Percentiles rank a stretch among this genome's conserved stretches.
These are phyloP conservation scores for Rutstroemia sp. DNA, from an alignment of 2,329 filamentous ascomycete genomes.

Conservation along the genomic window DNA sequence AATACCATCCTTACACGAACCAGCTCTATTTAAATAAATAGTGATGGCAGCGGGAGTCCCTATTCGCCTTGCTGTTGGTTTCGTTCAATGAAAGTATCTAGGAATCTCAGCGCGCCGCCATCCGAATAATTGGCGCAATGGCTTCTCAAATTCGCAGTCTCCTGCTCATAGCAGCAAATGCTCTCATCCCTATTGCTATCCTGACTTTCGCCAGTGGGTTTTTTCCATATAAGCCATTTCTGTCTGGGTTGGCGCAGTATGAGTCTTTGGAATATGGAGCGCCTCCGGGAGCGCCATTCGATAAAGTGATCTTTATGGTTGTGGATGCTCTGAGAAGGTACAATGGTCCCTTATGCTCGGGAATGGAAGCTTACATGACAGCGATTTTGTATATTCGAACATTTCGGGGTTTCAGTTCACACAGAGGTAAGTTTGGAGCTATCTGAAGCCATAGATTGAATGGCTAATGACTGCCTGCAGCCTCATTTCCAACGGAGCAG, in stretches of 20 bases:
- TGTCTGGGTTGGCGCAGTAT: slow-evolving; percentile 74
- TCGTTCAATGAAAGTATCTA: not conserved
- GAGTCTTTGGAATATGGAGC: slow-evolving; percentile 46
- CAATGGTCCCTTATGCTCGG: slow-evolving; percentile 8
- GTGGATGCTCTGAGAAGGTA: slow-evolving; percentile 90
- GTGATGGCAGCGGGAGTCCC: not conserved
- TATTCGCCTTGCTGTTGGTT: not conserved
- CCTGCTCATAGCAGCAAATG: slow-evolving; percentile 59
- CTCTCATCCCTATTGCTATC: slow-evolving; percentile 69
- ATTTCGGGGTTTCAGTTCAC: slow-evolving; percentile 80
- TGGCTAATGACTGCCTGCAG: slow-evolving; percentile 12
- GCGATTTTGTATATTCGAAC: slow-evolving; percentile 86
- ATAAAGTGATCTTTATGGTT: slow-evolving; percentile 94
- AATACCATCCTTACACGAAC: too few relatives aligned
- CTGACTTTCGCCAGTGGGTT: slow-evolving; percentile 80
- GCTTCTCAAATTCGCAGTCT: slow-evolving; percentile 16
- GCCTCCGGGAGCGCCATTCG: slow-evolving; percentile 64
- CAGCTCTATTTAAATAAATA: not conserved
- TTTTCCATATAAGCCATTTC: slow-evolving; percentile 94
- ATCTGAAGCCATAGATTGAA: not conserved
- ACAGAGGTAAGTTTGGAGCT: slow-evolving; percentile 56
- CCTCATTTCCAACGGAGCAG: slow-evolving; percentile 56
- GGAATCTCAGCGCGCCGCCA: too few relatives aligned
- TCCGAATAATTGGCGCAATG: slow-evolving; percentile 16
- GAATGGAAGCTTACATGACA: slow-evolving; percentile 34